phyloP scores from a whole-genome alignment of 148 eudicot species.

The Rhododendron simsii region DNA sequence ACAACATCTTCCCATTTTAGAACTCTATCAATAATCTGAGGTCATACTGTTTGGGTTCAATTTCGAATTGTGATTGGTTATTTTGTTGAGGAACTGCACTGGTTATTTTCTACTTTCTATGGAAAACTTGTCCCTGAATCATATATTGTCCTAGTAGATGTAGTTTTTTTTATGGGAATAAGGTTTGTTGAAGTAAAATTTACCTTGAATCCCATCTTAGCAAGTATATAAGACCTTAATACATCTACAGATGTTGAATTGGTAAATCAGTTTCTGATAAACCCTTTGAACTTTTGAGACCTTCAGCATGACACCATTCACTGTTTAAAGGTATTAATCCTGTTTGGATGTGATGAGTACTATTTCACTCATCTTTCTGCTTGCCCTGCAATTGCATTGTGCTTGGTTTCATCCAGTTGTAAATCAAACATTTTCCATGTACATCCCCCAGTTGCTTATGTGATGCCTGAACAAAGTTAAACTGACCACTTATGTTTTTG shows the following conservation, averaged over 20 bases:
- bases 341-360: conserved; percentile 3
- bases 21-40: too few relatives aligned
- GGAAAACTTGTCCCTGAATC: too few relatives aligned
- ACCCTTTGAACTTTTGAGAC: conserved; percentile 56
- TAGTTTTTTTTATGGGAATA: too few relatives aligned
- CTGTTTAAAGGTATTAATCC: conserved; percentile 47
- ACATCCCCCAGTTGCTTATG: not conserved
- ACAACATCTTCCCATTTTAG: too few relatives aligned
- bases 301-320: conserved; percentile 51
- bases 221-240: too few relatives aligned
- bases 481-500: not conserved
- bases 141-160: too few relatives aligned
- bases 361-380: not conserved
- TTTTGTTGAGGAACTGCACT: too few relatives aligned
- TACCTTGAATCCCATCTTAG: too few relatives aligned
- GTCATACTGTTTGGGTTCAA: too few relatives aligned
- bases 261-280: conserved; percentile 44
- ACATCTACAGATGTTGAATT: not conserved
- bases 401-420: not conserved
- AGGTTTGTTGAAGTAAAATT: too few relatives aligned
- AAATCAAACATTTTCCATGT: not conserved
- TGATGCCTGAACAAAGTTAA: not conserved
- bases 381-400: not conserved
- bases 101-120: too few relatives aligned
- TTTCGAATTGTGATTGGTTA: too few relatives aligned